Conservation (phyloP, 805 yeast species). For the Saccharomycopsis lassenensis region DNA sequence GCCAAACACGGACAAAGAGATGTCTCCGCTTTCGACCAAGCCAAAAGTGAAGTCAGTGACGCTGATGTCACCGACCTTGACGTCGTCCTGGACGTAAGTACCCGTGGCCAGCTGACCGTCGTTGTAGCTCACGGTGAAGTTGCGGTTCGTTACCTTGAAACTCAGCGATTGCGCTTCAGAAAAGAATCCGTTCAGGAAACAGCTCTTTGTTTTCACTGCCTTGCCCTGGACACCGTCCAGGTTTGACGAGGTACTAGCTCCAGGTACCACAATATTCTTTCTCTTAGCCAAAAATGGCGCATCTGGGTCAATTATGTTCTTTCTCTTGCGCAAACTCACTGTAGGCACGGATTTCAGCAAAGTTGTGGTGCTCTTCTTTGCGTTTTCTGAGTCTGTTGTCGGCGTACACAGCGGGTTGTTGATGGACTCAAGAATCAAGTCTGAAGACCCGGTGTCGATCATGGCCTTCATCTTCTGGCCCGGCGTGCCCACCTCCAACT, state of each 20-base stretch:
- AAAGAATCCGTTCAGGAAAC: slow-evolving; percentile 31
- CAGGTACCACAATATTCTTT: slow-evolving; percentile 6
- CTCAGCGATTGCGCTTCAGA: slow-evolving; percentile 25
- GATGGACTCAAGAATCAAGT: slow-evolving; percentile 48
- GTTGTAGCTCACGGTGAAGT: slow-evolving; percentile 33
- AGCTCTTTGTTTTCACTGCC: slow-evolving; percentile 19
- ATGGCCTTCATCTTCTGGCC: slow-evolving; percentile 40
- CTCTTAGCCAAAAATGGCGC: slow-evolving; percentile 3
- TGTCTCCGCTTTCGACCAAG: slow-evolving; percentile 52
- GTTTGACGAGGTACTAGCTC: not conserved
- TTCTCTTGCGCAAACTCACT: slow-evolving; percentile 7
- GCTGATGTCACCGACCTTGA: slow-evolving; percentile 38
- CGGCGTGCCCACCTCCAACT: slow-evolving; percentile 44
- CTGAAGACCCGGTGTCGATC: slow-evolving; percentile 71
- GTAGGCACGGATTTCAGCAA: not conserved
- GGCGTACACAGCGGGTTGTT: slow-evolving; percentile 35
- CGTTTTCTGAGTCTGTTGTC: slow-evolving; percentile 1
- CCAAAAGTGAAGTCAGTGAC: slow-evolving; percentile 55
- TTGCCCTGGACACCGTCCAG: slow-evolving; percentile 7
- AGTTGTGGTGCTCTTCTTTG: slow-evolving; percentile 1
- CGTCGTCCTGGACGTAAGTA: slow-evolving; percentile 51
- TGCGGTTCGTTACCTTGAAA: slow-evolving; percentile 24
- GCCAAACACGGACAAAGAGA: slow-evolving; percentile 62
- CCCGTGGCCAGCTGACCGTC: slow-evolving; percentile 42
- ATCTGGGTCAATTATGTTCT: slow-evolving; percentile 5